A percentile compares a stretch with the other conserved stretches of the same genome.
phyloP scores from a whole-genome alignment of 176 grass and related monocot species.

The Ensete ventricosum region DNA sequence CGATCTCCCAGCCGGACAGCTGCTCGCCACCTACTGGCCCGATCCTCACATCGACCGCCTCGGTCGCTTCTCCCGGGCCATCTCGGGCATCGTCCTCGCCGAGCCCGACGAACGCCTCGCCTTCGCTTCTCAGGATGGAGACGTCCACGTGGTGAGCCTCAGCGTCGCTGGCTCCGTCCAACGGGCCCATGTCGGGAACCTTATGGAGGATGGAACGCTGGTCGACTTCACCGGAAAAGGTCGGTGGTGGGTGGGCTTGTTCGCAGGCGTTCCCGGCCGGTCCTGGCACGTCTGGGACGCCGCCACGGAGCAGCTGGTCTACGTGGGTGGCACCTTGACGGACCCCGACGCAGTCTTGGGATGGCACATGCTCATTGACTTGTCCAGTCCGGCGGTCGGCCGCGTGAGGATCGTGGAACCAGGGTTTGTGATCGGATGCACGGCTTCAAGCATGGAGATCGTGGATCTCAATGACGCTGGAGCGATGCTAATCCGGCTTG shows the following conservation, averaged over 20 bases:
- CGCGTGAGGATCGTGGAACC: constrained; percentile 11
- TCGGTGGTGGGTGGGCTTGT: constrained; percentile 34
- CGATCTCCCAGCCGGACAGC: constrained; percentile 11
- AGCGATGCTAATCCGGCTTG: constrained; percentile 9
- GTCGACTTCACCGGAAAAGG: constrained; percentile 28
- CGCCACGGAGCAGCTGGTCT: constrained; percentile 20
- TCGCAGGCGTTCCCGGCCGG: constrained; percentile 28
- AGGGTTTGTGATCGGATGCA: constrained; percentile 18
- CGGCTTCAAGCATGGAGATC: constrained; percentile 26
- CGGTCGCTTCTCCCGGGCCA: constrained; percentile 25
- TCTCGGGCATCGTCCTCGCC: constrained; percentile 29
- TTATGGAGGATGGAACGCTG: constrained; percentile 30
- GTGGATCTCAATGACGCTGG: constrained; percentile 17
- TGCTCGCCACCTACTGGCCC: constrained; percentile 11
- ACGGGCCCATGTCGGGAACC: constrained; percentile 13
- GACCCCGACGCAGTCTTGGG: constrained; percentile 25
- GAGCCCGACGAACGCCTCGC: constrained; percentile 11
- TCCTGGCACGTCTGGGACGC: constrained; percentile 40
- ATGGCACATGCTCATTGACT: constrained; percentile 30
- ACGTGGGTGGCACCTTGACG: constrained; percentile 24
- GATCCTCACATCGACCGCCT: constrained; percentile 26
- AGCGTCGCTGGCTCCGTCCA: not conserved
- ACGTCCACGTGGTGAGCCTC: constrained; percentile 21
- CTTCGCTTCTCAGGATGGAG: constrained; percentile 22
- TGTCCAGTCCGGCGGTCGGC: constrained; percentile 5